phyloP scores from a whole-genome alignment of 2,329 filamentous ascomycete genomes.

The Colletotrichum higginsianum region DNA sequence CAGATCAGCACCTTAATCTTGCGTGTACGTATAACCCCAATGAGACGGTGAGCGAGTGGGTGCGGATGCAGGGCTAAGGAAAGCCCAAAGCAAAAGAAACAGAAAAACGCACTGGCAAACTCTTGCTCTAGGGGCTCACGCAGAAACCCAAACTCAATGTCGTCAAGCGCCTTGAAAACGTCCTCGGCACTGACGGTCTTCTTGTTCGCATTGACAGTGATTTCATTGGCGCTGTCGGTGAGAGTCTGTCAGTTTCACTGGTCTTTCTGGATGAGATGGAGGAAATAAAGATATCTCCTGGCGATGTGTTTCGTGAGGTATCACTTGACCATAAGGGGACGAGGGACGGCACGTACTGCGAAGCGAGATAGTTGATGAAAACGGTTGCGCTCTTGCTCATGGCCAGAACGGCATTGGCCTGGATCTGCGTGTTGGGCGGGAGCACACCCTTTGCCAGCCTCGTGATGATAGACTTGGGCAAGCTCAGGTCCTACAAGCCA shows the following conservation, averaged over 20 bases:
- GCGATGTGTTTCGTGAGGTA: not conserved
- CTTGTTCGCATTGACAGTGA: conserved; percentile 76
- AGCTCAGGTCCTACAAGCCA: conserved; percentile 74
- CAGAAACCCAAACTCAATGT: conserved; percentile 83
- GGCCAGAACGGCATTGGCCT: conserved; percentile 84
- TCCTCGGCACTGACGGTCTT: conserved; percentile 85
- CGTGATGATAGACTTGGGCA: conserved; percentile 87
- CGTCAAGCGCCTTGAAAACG: conserved; percentile 83
- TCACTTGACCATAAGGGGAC: not conserved
- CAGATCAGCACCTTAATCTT: conserved; percentile 15
- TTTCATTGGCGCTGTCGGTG: conserved; percentile 76
- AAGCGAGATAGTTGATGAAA: conserved; percentile 85
- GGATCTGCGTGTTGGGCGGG: conserved; percentile 85
- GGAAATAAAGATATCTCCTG: not conserved
- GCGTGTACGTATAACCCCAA: not conserved
- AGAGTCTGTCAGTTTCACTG: not conserved
- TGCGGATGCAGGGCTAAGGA: not conserved
- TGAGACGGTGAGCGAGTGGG: not conserved
- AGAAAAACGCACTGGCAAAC: conserved; percentile 74
- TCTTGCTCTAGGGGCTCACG: conserved; percentile 79
- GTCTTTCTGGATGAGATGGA: not conserved
- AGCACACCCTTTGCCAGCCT: conserved; percentile 85
- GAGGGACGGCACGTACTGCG: conserved; percentile 70
- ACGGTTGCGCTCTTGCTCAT: conserved; percentile 87
- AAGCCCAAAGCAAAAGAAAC: conserved; percentile 7